Percentiles rank a stretch among this genome's conserved stretches.
phyloP scores from a whole-genome alignment of 1,139 yeast species.

The Pichia sp. region DNA sequence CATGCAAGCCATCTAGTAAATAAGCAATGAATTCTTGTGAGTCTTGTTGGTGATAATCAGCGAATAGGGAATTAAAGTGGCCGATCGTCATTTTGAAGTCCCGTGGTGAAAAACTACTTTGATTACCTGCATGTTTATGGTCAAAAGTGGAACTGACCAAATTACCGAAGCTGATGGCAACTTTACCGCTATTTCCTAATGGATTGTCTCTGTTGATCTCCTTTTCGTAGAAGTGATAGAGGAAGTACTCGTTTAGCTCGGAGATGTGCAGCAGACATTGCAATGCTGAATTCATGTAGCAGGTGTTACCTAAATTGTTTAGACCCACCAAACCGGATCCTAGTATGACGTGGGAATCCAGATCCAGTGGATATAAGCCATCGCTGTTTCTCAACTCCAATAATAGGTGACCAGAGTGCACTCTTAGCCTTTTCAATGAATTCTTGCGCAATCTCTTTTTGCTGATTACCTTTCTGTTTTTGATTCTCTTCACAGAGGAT shows the following conservation, averaged over 20 bases:
- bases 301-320: slow-evolving; percentile 82
- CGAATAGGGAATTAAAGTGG: slow-evolving; percentile 69
- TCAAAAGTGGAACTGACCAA: slow-evolving; percentile 57
- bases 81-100: slow-evolving; percentile 80
- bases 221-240: slow-evolving; percentile 47
- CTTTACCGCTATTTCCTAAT: slow-evolving; percentile 74
- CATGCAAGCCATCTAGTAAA: slow-evolving; percentile 86
- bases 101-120: slow-evolving; percentile 49
- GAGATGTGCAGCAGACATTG: slow-evolving; percentile 89
- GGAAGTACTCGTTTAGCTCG: slow-evolving; percentile 71
- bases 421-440: slow-evolving; percentile 12
- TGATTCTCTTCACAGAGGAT: slow-evolving; percentile 11
- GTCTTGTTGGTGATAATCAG: slow-evolving; percentile 90
- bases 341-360: slow-evolving; percentile 18
- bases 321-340: slow-evolving; percentile 57
- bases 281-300: slow-evolving; percentile 95
- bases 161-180: slow-evolving; percentile 68
- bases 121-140: slow-evolving; percentile 21
- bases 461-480: slow-evolving; percentile 13
- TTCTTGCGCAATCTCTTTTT: slow-evolving; percentile 16
- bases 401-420: slow-evolving; percentile 18
- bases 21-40: slow-evolving; percentile 93
- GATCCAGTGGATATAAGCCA: slow-evolving; percentile 20
- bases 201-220: slow-evolving; percentile 78
- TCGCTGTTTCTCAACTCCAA: slow-evolving; percentile 22